Conservation (phyloP, 805 yeast genomes). For the Wickerhamiella sergipiensis region DNA sequence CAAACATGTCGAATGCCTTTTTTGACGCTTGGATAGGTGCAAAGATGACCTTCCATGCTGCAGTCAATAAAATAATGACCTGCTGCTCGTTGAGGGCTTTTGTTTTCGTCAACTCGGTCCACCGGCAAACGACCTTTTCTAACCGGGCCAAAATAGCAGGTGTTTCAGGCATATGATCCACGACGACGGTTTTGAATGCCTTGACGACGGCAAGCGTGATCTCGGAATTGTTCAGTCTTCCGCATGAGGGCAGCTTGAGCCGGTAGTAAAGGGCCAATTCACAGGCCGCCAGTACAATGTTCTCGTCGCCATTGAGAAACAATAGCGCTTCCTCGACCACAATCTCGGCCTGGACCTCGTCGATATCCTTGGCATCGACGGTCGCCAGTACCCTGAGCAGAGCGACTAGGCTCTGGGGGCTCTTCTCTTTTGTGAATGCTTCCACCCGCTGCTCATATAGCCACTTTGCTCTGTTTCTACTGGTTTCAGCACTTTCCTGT, state of each 20-base stretch:
- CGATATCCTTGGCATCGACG: background rate
- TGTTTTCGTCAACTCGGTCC: background rate
- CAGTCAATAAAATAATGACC: background rate
- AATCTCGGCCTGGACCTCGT: background rate
- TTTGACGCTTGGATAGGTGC: background rate
- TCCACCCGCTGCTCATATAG: background rate
- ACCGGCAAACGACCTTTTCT: background rate
- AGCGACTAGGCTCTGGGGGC: background rate
- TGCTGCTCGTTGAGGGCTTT: background rate
- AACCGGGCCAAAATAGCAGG: background rate
- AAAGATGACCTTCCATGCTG: background rate
- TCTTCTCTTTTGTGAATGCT: background rate
- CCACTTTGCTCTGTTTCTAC: background rate
- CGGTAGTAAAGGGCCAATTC: background rate
- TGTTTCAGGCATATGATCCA: background rate
- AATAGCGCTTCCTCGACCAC: background rate
- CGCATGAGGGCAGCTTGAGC: background rate
- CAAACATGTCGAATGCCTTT: background rate
- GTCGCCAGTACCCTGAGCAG: background rate
- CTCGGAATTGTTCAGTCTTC: background rate
- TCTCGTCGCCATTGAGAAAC: background rate
- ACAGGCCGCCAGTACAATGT: background rate
- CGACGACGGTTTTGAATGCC: background rate
- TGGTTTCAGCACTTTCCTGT: background rate
- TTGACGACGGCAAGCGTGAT: background rate